Evolutionary conservation across 768 basidiomycete genomes (phyloP), one percentile per base, ranked within the genome.

Genomic region (Lactifluus piperatus): DNA sequence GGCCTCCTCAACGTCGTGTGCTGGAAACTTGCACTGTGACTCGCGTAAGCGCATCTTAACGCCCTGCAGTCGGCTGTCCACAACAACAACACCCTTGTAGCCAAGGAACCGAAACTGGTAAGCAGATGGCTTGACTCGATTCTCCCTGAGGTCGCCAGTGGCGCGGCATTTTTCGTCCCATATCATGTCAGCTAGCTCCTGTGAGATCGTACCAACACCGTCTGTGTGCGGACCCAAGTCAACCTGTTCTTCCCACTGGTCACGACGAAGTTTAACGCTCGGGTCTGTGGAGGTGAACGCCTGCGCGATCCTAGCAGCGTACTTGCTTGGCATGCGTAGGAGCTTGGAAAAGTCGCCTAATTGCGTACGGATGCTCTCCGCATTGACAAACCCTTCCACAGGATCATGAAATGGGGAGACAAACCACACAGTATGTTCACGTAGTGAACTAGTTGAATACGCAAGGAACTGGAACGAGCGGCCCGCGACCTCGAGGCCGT

Each of bases 391-490:
- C 0, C 77, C 78, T 32, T 72, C 73, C 11, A 69, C 67, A 5
- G 72, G 69, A 59, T 81, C 74, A 10, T 72, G 6, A 69, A 91
- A 91, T 0, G 84, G 80, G 55, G 73, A 76, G 68, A 91, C 72
- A 66, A 87, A 91, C 89, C 90, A 92, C 11, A 91, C 89, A 0
- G 86, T 79, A 66, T 92, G 90, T 62, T 86, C 82, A 37, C 84
- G 80, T 24, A 93, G 72, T 4, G 90, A 82, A 2, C 90, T 91
- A 47, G 73, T 79, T 1, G 90, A 92, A 66, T 92, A 92, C 0
- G 85, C 91, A 37, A 93, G 74, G 69, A 93, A 91, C 60, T 91
- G 80, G 63, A 90, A 92, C n/a, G 71, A 66, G 49, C 85, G 79
- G 2, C 87, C 87, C 11, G 81, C 90, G 30, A 93, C 75, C 37